These are phyloP conservation scores for Hymenotorrendiella dingleyae DNA, from an alignment of 2,329 filamentous ascomycete genomes.

Conservation along the genomic window DNA sequence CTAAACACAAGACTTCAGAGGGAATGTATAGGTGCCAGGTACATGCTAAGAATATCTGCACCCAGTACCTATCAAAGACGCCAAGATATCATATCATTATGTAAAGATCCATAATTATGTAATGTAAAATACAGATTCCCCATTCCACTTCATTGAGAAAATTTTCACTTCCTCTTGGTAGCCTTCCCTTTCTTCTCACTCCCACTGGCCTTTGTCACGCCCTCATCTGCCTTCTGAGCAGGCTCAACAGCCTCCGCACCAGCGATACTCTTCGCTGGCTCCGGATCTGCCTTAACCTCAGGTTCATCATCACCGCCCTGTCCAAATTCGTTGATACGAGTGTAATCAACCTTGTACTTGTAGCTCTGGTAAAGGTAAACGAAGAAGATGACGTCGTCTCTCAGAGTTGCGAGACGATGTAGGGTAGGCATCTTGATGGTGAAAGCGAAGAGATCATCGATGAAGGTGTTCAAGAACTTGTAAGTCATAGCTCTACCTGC, in stretches of 20 bases:
- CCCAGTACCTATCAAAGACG: too few species aligned
- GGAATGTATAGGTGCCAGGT: too few species aligned
- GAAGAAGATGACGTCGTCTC: conserved; percentile 98
- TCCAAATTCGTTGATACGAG: conserved; percentile 92
- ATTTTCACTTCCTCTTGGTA: conserved; percentile 42
- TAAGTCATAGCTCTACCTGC: conserved; percentile 94
- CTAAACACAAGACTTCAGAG: too few species aligned
- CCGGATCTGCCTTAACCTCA: conserved; percentile 46
- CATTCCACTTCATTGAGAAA: not conserved
- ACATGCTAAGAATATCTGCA: too few species aligned
- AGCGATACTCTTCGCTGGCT: conserved; percentile 25
- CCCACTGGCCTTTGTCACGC: conserved; percentile 41
- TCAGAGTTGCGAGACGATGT: conserved; percentile 83
- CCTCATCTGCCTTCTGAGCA: conserved; percentile 25
- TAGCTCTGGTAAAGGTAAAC: conserved; percentile 93
- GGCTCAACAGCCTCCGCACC: conserved; percentile 28
- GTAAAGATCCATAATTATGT: too few species aligned
- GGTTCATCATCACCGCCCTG: conserved; percentile 98
- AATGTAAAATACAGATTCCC: too few species aligned
- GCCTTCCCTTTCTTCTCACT: conserved; percentile 41
- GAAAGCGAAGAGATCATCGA: conserved; percentile 96
- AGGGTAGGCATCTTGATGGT: conserved; percentile 99
- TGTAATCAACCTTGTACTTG: conserved; percentile 88
- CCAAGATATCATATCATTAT: too few species aligned
- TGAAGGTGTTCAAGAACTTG: conserved; percentile 98